These are phyloP conservation scores for Phaseolus coccineus DNA, from an alignment of 331 rosid species.

Conservation along the genomic window DNA sequence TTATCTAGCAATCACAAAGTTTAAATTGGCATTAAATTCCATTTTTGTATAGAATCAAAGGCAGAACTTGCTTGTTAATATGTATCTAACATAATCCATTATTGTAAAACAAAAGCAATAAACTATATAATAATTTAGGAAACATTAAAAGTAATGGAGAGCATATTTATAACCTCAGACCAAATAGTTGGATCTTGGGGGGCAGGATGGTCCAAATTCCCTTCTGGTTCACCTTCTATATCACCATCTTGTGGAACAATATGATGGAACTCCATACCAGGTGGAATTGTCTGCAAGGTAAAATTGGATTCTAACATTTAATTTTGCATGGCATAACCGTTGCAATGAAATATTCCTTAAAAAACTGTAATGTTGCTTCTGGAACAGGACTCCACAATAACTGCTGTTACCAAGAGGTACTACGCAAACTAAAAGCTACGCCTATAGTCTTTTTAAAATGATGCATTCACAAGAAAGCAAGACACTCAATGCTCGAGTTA, in stretches of 20 bases:
- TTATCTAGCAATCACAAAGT: conserved; percentile 67
- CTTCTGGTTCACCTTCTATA: conserved; percentile 86
- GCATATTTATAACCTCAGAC: conserved; percentile 78
- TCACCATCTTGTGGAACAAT: conserved; percentile 91
- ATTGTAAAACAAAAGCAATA: conserved; percentile 28
- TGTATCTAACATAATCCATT: conserved; percentile 21
- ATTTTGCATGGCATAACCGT: conserved; percentile 28
- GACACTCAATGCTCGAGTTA: neutral
- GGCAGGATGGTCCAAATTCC: conserved; percentile 85
- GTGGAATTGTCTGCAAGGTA: conserved; percentile 81
- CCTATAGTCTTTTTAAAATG: conserved; percentile 21
- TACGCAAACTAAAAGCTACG: conserved; percentile 11
- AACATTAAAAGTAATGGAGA: conserved; percentile 44
- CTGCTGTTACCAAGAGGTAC: conserved; percentile 21
- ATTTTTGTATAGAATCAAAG: conserved; percentile 37
- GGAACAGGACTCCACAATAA: conserved; percentile 38
- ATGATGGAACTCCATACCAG: conserved; percentile 99
- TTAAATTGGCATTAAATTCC: conserved; percentile 43
- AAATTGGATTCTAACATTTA: conserved; percentile 36
- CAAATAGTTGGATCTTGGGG: conserved; percentile 93
- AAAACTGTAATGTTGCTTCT: conserved; percentile 31
- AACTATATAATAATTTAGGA: conserved; percentile 42
- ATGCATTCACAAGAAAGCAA: conserved; percentile 26
- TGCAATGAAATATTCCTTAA: conserved; percentile 35
- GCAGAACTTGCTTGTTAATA: conserved; percentile 29